Evolutionary conservation across 805 yeast species (phyloP), one percentile per base, ranked within the genome.

Genomic region (Yarrowia deformans): DNA sequence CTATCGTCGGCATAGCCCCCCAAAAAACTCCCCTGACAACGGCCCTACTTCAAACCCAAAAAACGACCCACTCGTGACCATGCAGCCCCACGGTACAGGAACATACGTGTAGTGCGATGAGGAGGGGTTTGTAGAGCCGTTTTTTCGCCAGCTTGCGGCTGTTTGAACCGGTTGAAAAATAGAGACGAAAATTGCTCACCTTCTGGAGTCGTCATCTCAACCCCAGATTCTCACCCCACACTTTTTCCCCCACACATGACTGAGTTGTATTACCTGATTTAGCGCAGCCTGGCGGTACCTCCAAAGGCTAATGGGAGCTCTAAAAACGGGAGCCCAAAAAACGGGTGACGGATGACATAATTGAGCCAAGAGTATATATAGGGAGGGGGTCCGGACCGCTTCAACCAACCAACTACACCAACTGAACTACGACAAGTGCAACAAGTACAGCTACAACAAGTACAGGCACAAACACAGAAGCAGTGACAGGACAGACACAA

Each of bases 181-280:
- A 12, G 16, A 7, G 1, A 9, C 37, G 8, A 2, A 6, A 34
- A 3, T 8, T 9, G 10, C 8, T 3, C 37, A 9, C 10, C 1
- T 34, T n/a, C 46, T 1, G 16, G 19, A 14, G 1, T 40, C 2
- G 6, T 39, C 13, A 2, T 14, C 12, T 14, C 43, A 14, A 23
- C 43, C 18, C 43, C 43, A 40, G 18, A 14, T 16, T 10, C 34
- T 23, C 13, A 39, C 54, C 35, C 23, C 56, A 29, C 23, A 46
- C 50, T 29, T 39, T n/a, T 48, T 48, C 46, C 29, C 29, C 29
- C 29, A 23, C 63, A 40, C 61, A 16, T 23, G 46, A 37, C 61
- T 14, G 61, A 42, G 63, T 56, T 56, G 63, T 23, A n/a, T 56
- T 56, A 40, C 63, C 63, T 16, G 63, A 56, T 56, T 56, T 23